A percentile compares a stretch with the other conserved stretches of the same genome.
Conservation (phyloP, 495 filamentous ascomycete genomes). For the Lasiosphaeria ovina region DNA sequence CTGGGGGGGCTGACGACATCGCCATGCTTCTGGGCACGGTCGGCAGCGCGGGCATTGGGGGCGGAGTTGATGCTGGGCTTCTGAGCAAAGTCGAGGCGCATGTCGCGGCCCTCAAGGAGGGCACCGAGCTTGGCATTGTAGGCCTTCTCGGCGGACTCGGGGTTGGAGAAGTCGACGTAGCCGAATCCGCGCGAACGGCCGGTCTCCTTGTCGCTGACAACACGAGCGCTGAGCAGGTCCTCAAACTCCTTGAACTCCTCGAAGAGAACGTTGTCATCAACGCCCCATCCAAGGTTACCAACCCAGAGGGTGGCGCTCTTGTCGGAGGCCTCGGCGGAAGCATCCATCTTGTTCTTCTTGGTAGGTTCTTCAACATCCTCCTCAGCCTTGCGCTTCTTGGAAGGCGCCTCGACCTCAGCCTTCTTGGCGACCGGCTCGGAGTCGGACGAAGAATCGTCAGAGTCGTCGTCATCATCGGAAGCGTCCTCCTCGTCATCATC, state of each 20-base stretch:
- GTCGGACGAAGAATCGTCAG: conserved; percentile 22
- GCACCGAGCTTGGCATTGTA: conserved; percentile 74
- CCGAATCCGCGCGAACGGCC: conserved; percentile 93
- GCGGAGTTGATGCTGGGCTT: conserved; percentile 58
- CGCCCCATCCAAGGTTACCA: conserved; percentile 91
- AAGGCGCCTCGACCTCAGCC: conserved; percentile 42
- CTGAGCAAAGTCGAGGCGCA: conserved; percentile 88
- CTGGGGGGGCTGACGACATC: conserved; percentile 71
- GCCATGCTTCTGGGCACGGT: conserved; percentile 73
- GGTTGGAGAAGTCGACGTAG: conserved; percentile 84
- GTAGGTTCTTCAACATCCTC: conserved; percentile 64
- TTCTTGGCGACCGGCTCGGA: conserved; percentile 47
- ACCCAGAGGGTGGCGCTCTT: conserved; percentile 74
- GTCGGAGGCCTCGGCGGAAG: conserved; percentile 32
- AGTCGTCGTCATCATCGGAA: conserved; percentile 23
- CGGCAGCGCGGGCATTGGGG: conserved; percentile 57
- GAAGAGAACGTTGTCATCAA: conserved; percentile 87
- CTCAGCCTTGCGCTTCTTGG: conserved; percentile 55
- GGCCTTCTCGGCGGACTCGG: conserved; percentile 71
- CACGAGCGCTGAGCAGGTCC: conserved; percentile 68
- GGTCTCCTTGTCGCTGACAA: conserved; percentile 79
- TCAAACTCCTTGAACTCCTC: conserved; percentile 84
- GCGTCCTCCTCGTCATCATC: conserved; percentile 20
- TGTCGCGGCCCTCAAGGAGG: conserved; percentile 76
- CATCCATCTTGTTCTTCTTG: conserved; percentile 85